Base-by-base conservation (phyloP, 2,329 filamentous ascomycete species). In the Beauveria asiatica region DNA sequence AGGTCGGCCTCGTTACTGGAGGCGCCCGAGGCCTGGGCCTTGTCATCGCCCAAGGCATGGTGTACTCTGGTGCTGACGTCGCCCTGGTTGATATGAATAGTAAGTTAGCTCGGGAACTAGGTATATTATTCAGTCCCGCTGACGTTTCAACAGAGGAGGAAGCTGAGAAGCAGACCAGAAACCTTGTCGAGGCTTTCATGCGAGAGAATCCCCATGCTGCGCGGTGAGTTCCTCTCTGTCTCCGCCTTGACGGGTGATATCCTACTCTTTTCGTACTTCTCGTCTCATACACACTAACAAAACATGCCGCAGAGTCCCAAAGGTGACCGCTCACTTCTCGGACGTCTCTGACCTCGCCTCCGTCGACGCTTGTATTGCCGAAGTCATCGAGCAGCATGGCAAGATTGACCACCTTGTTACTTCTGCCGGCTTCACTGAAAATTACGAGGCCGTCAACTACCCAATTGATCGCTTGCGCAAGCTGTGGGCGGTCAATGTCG, bases 351-450 rank as follows among this genome's bases (percentile, higher is more conserved):
- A 89, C 67, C 87, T 87, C 23, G 83, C 86, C 53, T 93, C 90
- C 7, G 92, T 97, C 63, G 86, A 89, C 61, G 74, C 78, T 37
- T 88, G 88, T 67, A 81, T 97, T 65, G 77, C 80, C 42, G 87
- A 91, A 62, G 82, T 75, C 39, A 64, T 74, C 42, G 64, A 68
- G 52, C 66, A 69, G 30, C 92, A 96, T 72, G 87, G 87, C 74
- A 88, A 89, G 73, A 91, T 97, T 67, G 92, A 96, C 76, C 87
- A 90, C 74, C 83, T 97, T 27, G 92, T 97, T 68, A 97, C 93
- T 27, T 95, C 91, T n/a, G 93, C 93, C 54, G 93, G 93, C 50
- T 96, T 97, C 77, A 94, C 90, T 16, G 93, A 97, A 78, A 97
- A 97, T 78, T 95, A 92, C 70, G 88, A 95, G 68, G 93, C 93